Evolutionary conservation across 2,329 filamentous ascomycete genomes (phyloP).

Genomic region (Colletotrichum lentis): DNA sequence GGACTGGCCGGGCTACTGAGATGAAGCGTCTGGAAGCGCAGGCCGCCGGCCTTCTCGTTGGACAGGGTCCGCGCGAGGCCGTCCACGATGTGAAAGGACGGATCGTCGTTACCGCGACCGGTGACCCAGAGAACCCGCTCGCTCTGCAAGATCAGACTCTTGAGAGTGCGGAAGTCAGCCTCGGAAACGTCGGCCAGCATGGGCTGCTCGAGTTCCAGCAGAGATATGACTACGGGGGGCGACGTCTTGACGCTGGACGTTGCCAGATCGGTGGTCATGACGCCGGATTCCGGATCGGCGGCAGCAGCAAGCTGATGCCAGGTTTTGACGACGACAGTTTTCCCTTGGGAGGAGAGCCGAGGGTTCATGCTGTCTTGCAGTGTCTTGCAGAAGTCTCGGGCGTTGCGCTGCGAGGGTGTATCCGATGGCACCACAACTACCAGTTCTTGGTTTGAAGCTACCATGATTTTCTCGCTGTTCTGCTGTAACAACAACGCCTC

Average conservation of each 20-base stretch:
- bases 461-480: conserved; percentile 9
- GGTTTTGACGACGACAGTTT: background rate
- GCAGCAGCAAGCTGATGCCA: conserved; percentile 1
- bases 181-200: conserved; percentile 4
- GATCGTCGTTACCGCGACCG: conserved; percentile 8
- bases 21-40: conserved; percentile 15
- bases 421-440: conserved; percentile 2
- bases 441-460: background rate
- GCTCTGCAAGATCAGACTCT: background rate
- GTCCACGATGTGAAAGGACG: conserved; percentile 12
- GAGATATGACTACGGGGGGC: background rate
- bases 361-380: conserved; percentile 11
- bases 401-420: background rate
- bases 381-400: conserved; percentile 5
- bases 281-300: background rate
- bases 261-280: too few relatives aligned
- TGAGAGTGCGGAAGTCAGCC: background rate
- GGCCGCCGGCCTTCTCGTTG: conserved; percentile 11
- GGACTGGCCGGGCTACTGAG: conserved; percentile 16
- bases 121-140: conserved; percentile 29
- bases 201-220: conserved; percentile 11
- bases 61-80: conserved; percentile 19
- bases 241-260: background rate
- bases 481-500: background rate
- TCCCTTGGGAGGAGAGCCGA: background rate